Base-by-base conservation (phyloP, 352 stramenopile genomes). In the Globisporangium paroecandrum region DNA sequence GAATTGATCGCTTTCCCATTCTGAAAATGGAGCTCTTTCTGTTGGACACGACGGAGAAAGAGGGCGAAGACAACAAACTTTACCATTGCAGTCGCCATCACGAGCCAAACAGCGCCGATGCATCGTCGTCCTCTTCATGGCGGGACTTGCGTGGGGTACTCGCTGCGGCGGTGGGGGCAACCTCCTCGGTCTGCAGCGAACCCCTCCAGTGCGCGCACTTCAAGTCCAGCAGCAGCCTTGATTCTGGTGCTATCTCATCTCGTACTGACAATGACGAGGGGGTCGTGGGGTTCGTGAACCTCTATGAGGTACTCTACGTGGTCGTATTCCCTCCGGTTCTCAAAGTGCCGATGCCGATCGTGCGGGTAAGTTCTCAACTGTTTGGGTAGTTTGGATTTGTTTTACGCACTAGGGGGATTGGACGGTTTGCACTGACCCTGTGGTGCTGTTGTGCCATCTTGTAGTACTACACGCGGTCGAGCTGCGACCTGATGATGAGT, bases 31-130 rank as follows among this genome's bases (percentile, higher is more conserved):
- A 86, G 65, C 59, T 89, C 36, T 53, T 90, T 60, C 58, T 90
- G 49, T 72, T 92, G 22, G 81, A 89, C 61, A 90, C 82, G 67
- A 81, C 72, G 0, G 76, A 90, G 70, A 83, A 82, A 27, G 84
- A 92, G 68, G 84, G 82, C 29, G 79, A 92, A 67, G 82, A 89
- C 73, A 92, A 90, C 46, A 69, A 67, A 24, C 73, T 92, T 25
- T 81, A 89, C 57, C 80, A 85, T 58, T 78, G 69, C 25, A 57
- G 61, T 8, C 62, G 69, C 9, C n/a, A 47, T 0, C 41, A 25
- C 15, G 54, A 41, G 29, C n/a, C 22, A 29, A 36, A 15, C 34
- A 58, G 6, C 22, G 27, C 15, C 10, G 29, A 56, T n/a, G 25
- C 18, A 25, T 61, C 29, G 20, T 59, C 25, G 20, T 59, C 25